Base-by-base conservation (phyloP, 2,329 filamentous ascomycete genomes). In the Coniosporium tulheliwenetii region DNA sequence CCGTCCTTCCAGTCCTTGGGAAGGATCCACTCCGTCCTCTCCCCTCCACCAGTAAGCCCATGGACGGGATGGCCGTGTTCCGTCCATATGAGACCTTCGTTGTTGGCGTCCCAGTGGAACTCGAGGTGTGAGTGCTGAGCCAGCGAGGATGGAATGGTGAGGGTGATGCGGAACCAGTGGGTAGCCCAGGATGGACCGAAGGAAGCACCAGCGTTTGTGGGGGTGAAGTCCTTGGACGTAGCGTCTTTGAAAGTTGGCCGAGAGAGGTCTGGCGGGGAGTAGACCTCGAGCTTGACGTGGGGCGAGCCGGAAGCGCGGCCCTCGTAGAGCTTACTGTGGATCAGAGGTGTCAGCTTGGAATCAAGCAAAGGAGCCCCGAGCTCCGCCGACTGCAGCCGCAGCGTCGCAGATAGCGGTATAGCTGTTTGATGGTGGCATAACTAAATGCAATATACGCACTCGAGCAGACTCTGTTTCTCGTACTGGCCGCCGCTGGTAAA, bases 151-250 rank as follows among this genome's bases (percentile, higher is more conserved):
- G 91, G 89, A 10, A 96, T 72, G 4, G 75, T 84, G 46, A 98
- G 65, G 42, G 79, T 67, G 42, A 95, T 75, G 51, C 79, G 84
- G 72, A 98, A 93, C 91, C 91, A 98, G 60, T 96, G 91, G 8
- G 91, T 98, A 1, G 86, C 82, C 91, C 91, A 98, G 31, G 86
- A 91, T 2, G 91, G 91, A 0, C 91, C 91, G 51, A 96, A 96
- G 5, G 69, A 76, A 43, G 81, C 71, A 44, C 89, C 87, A 41
- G 86, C 77, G 13, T 73, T 66, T 8, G 87, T 82, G 38, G 79
- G 71, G 39, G 71, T 73, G 65, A 89, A 98, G 5, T 79, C 65
- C 49, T 93, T 78, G n/a, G 67, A 71, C 10, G 69, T 76, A 10
- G 87, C 89, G 42, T 95, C 85, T 47, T 87, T 65, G 64, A 98